phyloP scores from a whole-genome alignment of 2,329 filamentous ascomycete genomes.

The Penicillium glabrum region DNA sequence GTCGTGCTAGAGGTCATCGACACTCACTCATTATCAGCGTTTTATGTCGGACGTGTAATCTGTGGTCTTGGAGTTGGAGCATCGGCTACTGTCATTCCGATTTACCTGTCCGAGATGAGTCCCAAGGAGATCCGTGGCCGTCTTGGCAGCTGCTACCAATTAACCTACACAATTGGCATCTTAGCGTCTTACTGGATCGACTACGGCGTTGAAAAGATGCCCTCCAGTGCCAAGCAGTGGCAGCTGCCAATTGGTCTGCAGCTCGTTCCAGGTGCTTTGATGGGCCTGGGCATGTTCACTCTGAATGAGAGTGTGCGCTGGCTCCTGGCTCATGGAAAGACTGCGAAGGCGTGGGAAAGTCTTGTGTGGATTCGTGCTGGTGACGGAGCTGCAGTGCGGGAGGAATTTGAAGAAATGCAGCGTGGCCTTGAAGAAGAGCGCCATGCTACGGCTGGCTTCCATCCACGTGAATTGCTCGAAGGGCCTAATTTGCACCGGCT shows the following conservation, averaged over 20 bases:
- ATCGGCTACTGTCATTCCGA: conserved; percentile 45
- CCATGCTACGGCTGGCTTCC: conserved; percentile 47
- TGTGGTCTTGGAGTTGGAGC: conserved; percentile 52
- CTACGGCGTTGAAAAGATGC: conserved; percentile 41
- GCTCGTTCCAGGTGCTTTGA: conserved; percentile 48
- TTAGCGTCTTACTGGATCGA: conserved; percentile 56
- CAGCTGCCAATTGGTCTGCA: conserved; percentile 57
- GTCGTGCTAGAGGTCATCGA: conserved; percentile 50
- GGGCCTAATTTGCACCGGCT: conserved; percentile 47
- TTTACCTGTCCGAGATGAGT: conserved; percentile 48
- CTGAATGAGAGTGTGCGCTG: conserved; percentile 53
- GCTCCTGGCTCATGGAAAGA: conserved; percentile 49
- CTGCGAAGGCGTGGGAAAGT: conserved; percentile 48
- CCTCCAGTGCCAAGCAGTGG: conserved; percentile 48
- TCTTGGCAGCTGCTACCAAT: conserved; percentile 54
- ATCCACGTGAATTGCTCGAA: conserved; percentile 46
- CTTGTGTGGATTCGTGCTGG: conserved; percentile 54
- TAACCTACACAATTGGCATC: conserved; percentile 53
- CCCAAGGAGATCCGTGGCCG: conserved; percentile 49
- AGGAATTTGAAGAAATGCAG: conserved; percentile 54
- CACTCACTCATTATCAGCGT: conserved; percentile 44
- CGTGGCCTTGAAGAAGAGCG: conserved; percentile 48
- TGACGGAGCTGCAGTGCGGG: conserved; percentile 32
- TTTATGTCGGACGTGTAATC: conserved; percentile 50
- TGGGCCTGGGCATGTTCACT: conserved; percentile 51